Evolutionary conservation across 257 asterid genomes (phyloP), one percentile per base, ranked within the genome.

Genomic region (Plectranthus barbatus): DNA sequence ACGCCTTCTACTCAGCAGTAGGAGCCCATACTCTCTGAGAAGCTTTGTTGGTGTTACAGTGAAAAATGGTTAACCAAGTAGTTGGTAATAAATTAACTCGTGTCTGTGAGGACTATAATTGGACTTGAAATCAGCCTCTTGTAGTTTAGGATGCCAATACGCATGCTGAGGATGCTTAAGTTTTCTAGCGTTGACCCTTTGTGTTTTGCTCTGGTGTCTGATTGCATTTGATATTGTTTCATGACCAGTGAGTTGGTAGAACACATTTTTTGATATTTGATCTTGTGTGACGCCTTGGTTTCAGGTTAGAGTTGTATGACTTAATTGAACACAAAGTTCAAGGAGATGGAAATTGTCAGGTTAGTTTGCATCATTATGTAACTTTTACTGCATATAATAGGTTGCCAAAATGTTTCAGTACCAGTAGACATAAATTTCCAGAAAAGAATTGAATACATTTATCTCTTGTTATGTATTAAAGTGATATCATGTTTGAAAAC

Each of bases 341-440:
- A 72, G 99, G 99, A 78, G 99, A 90, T 78, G 99, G 99, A 10
- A 93, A 93, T 76, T 93, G 99, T 58, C 99, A 93, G 99, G 99
- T 86, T 68, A 64, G 77, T 60, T 52, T 29, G 31, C 64, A 19
- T 42, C 49, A 50, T 66, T 42, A 39, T 13, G 11, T 59, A 14
- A 33, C 41, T 26, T 64, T 21, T 53, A 31, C 15, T 4, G 58
- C 63, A 18, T 44, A 18, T 50, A 31, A 41, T 63, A 37, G 67
- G 49, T 50, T 33, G 79, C 20, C 26, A 19, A 48, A 56, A 40
- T 18, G 41, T 33, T 53, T 29, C 18, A 17, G 24, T 9, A 23
- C 47, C 53, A 45, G 20, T 54, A 8, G 57, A 21, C 48, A 50
- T 64, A 39, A 41, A 55, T 33, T 11, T 24, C 54, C 60, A 45